Evolutionary conservation across 2,329 filamentous ascomycete genomes (phyloP).

Genomic region (Aciculosporium take): DNA sequence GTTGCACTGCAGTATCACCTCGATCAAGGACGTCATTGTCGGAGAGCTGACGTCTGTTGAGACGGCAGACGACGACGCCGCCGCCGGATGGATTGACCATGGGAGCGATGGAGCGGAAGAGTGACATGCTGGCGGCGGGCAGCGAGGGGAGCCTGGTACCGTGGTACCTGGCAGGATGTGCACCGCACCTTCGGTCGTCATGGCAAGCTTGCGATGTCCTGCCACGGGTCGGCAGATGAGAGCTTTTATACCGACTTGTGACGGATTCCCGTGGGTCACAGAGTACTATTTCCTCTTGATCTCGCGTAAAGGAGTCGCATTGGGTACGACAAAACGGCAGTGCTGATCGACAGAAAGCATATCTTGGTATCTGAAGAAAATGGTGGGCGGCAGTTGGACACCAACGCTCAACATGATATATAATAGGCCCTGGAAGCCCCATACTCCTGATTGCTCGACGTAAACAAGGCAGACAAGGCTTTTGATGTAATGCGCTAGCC

Average conservation of each 20-base stretch:
- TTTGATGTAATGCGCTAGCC: not conserved
- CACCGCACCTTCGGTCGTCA: not conserved
- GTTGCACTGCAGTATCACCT: constrained; percentile 14
- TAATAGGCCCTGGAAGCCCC: not conserved
- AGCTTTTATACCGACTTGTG: not conserved
- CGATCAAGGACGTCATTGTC: constrained; percentile 6
- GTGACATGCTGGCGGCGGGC: not conserved
- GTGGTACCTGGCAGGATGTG: not conserved
- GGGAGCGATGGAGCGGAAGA: not conserved
- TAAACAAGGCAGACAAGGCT: not conserved
- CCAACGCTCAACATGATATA: not conserved
- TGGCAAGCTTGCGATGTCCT: not conserved
- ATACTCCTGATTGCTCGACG: not conserved
- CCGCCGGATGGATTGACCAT: not conserved
- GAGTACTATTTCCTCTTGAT: not conserved
- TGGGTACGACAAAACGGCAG: not conserved
- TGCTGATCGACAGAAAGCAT: not conserved
- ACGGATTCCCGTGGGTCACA: not conserved
- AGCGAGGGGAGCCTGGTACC: not conserved
- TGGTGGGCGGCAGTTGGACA: not conserved
- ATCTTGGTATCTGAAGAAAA: not conserved
- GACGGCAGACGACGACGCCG: not conserved
- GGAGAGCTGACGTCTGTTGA: not conserved
- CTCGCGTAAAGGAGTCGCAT: not conserved
- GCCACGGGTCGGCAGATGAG: not conserved